Evolutionary conservation across 1,284 basidiomycete genomes (phyloP).

Genomic region (Lignosus rhinocerotis): DNA sequence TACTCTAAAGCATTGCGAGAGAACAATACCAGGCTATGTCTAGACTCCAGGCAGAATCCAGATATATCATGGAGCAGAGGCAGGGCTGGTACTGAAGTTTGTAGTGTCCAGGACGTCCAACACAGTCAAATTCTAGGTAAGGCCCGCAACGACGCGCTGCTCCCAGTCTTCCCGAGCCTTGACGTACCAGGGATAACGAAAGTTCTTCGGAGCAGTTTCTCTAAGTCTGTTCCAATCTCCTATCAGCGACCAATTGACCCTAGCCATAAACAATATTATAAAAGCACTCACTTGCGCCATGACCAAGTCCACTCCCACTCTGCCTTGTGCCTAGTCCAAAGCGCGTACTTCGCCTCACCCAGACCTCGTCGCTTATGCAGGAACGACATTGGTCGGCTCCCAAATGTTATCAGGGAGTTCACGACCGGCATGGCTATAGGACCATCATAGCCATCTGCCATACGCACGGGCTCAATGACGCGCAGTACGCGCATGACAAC

Average conservation of each 20-base stretch:
- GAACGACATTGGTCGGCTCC: background rate
- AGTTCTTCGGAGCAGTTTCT: background rate
- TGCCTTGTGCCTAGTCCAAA: background rate
- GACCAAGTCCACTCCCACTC: background rate
- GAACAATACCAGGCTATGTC: no score
- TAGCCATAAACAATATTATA: background rate
- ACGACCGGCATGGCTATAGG: background rate
- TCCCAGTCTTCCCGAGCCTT: background rate
- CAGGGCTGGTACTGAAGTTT: no score
- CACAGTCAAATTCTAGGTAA: no score
- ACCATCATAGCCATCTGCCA: background rate
- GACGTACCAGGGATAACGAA: background rate
- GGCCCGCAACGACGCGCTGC: background rate
- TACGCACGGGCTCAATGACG: slow-evolving; percentile 13
- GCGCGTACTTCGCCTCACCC: background rate
- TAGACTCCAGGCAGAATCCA: no score
- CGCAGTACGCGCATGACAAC: slow-evolving; percentile 9
- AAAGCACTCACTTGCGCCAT: background rate
- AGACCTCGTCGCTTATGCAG: background rate
- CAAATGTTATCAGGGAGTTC: background rate
- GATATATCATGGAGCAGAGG: no score
- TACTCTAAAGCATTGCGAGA: no score
- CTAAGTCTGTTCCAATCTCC: background rate
- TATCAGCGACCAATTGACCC: background rate
- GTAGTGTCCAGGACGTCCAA: no score